Evolutionary conservation across 176 grass and related monocot species (phyloP).

Genomic region (Aegilops tauschii): DNA sequence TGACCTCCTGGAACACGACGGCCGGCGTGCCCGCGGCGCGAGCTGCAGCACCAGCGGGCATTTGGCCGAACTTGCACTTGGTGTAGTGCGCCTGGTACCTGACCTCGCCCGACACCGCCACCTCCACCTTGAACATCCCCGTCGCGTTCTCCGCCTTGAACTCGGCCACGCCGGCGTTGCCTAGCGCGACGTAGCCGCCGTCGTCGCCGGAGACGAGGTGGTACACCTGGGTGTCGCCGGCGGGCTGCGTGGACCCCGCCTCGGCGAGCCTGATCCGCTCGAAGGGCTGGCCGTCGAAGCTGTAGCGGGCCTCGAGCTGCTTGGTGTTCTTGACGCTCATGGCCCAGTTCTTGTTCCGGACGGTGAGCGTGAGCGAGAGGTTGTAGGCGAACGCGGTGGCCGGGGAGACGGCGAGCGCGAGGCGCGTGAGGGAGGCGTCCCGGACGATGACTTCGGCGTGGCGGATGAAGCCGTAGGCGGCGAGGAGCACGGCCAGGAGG

Average conservation of each 20-base stretch:
- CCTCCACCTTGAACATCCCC: conserved; percentile 38
- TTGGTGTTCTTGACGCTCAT: conserved; percentile 21
- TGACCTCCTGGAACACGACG: no score
- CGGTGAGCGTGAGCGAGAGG: conserved; percentile 14
- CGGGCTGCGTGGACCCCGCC: neutral
- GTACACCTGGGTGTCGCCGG: neutral
- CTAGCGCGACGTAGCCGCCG: neutral
- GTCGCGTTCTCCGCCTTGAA: neutral
- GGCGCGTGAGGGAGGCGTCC: conserved; percentile 36
- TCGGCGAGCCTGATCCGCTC: conserved; percentile 12
- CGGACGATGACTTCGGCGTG: conserved; percentile 10
- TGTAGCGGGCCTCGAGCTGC: conserved; percentile 8
- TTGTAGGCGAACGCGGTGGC: conserved; percentile 1
- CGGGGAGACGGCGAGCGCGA: conserved; percentile 20
- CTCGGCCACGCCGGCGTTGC: neutral
- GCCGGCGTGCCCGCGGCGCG: no score
- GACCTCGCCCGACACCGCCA: conserved; percentile 25
- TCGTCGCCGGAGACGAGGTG: neutral
- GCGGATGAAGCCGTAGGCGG: conserved; percentile 1
- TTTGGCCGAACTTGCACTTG: conserved; percentile 15
- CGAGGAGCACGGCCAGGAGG: conserved; percentile 3
- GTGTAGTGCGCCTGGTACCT: neutral
- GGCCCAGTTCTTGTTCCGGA: conserved; percentile 30
- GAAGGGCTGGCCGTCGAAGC: conserved; percentile 14
- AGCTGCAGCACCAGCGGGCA: no score